phyloP scores from a whole-genome alignment of 805 yeast species.

The Candida schatavii region DNA sequence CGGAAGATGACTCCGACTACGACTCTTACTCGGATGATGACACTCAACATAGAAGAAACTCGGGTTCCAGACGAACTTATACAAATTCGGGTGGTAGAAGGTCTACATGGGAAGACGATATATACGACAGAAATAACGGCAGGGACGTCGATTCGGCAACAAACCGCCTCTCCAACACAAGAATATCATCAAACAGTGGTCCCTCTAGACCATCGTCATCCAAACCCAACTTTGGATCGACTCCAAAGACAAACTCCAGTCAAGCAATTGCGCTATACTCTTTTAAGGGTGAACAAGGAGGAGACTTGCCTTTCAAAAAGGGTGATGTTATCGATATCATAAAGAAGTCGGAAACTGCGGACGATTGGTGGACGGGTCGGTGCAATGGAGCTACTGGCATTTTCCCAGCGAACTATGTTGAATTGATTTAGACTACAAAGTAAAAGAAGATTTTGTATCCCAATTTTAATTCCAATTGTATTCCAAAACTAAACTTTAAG shows the following conservation, averaged over 20 bases:
- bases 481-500: too few species aligned
- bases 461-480: neutral
- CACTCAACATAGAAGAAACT: constrained; percentile 13
- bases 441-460: neutral
- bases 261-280: constrained; percentile 89
- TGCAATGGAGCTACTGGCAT: constrained; percentile 82
- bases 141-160: constrained; percentile 32
- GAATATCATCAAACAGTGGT: constrained; percentile 22
- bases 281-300: constrained; percentile 89
- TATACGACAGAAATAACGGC: constrained; percentile 55
- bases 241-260: constrained; percentile 43
- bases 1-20: constrained; percentile 36
- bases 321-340: constrained; percentile 90
- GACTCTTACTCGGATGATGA: constrained; percentile 39
- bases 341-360: constrained; percentile 81
- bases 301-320: constrained; percentile 88
- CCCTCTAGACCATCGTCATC: constrained; percentile 36
- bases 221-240: constrained; percentile 41
- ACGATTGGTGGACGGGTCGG: constrained; percentile 99
- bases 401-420: constrained; percentile 97
- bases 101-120: constrained; percentile 81
- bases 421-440: constrained; percentile 46
- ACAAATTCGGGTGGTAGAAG: constrained; percentile 21
- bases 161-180: constrained; percentile 32
- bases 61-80: constrained; percentile 15